These are phyloP conservation scores for Zoysia japonica DNA, from an alignment of 176 grass and related monocot species.

Conservation along the genomic window DNA sequence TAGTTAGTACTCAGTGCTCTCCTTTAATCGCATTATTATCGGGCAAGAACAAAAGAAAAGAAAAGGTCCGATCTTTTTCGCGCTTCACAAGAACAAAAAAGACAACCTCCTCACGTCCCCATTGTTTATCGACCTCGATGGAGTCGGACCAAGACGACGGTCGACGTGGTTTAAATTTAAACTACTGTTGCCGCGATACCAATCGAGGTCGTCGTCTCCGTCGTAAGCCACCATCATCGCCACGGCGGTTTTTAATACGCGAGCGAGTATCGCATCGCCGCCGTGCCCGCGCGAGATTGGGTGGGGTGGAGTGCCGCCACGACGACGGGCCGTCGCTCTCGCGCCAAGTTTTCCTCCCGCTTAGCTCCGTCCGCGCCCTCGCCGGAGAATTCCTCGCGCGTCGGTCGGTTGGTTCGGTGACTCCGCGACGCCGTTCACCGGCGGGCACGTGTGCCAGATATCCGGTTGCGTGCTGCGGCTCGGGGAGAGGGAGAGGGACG, in stretches of 20 bases:
- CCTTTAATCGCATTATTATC: background rate
- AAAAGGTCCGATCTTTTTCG: background rate
- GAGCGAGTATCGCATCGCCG: background rate
- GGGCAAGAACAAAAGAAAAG: background rate
- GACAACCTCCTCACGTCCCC: background rate
- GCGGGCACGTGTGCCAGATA: conserved; percentile 27
- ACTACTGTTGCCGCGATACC: background rate
- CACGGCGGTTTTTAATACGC: conserved; percentile 7
- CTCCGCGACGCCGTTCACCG: background rate
- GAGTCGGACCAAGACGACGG: background rate
- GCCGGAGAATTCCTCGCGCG: background rate
- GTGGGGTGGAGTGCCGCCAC: background rate
- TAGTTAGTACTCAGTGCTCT: background rate
- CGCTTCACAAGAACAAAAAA: background rate
- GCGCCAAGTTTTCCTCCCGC: too few relatives aligned
- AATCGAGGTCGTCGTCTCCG: background rate
- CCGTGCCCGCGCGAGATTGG: background rate
- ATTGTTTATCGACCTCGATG: background rate
- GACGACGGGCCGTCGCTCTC: conserved; percentile 44
- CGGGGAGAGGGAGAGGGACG: too few relatives aligned
- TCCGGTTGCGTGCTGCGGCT: too few relatives aligned
- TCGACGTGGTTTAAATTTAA: background rate
- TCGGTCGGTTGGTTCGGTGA: too few relatives aligned
- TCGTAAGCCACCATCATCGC: too few relatives aligned
- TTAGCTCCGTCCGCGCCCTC: background rate